A percentile compares a stretch with the other conserved stretches of the same genome.
These are phyloP conservation scores for Ophiocordyceps polyrhachis-furcata DNA, from an alignment of 2,329 filamentous ascomycete species.

Conservation along the genomic window DNA sequence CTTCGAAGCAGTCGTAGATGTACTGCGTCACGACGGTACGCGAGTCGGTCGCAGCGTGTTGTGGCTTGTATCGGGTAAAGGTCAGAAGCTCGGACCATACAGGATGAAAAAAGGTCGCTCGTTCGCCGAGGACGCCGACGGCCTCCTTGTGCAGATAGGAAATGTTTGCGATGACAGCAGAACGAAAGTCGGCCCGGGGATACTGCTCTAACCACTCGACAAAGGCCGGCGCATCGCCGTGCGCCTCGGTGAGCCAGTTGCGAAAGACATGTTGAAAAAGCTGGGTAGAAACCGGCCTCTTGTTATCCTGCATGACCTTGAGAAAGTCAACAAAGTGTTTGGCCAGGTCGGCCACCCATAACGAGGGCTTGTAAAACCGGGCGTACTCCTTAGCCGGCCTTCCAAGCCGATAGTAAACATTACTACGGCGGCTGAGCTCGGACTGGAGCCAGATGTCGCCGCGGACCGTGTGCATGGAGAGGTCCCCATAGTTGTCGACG, in stretches of 20 bases:
- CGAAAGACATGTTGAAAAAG: conserved; percentile 41
- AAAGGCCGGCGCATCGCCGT: conserved; percentile 24
- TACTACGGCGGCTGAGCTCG: conserved; percentile 14
- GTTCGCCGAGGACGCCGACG: conserved; percentile 23
- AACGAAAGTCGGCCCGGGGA: conserved; percentile 40
- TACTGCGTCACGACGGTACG: conserved; percentile 54
- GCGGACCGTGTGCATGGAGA: conserved; percentile 24
- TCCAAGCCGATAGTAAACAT: conserved; percentile 45
- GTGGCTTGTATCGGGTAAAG: conserved; percentile 14
- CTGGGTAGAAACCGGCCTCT: conserved; percentile 24
- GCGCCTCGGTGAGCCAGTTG: conserved; percentile 30
- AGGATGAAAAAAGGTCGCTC: conserved; percentile 15
- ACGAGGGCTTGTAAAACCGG: conserved; percentile 41
- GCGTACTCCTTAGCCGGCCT: conserved; percentile 39
- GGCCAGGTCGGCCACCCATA: conserved; percentile 51
- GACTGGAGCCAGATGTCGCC: conserved; percentile 48
- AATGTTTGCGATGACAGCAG: conserved; percentile 37
- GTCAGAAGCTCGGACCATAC: conserved; percentile 35
- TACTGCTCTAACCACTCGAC: conserved; percentile 33
- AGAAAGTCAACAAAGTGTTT: conserved; percentile 59
- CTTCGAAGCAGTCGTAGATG: conserved; percentile 42
- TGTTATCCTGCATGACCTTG: conserved; percentile 11
- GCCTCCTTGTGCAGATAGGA: conserved; percentile 49
- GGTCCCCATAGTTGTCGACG: conserved; percentile 44
- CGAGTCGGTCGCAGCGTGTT: conserved; percentile 3